These are phyloP conservation scores for Fusarium pseudoanthophilum DNA, from an alignment of 2,329 filamentous ascomycete genomes.

Conservation along the genomic window DNA sequence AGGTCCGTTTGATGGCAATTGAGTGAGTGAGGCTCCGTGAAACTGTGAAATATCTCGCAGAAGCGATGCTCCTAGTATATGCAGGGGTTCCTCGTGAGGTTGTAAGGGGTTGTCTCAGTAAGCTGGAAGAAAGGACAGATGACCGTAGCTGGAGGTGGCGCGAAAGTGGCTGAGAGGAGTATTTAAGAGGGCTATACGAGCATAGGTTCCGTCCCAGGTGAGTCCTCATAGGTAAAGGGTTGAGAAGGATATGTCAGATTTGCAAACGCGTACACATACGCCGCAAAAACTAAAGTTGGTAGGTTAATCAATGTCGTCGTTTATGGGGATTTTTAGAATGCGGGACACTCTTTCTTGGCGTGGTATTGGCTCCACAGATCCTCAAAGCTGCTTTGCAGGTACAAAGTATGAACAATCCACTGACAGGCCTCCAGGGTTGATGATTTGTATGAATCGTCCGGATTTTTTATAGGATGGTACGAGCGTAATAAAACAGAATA, in stretches of 20 bases:
- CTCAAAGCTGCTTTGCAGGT: slow-evolving; percentile 8
- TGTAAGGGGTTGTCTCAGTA: slow-evolving; percentile 23
- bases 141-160: slow-evolving; percentile 25
- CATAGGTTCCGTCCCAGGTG: slow-evolving; percentile 32
- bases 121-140: slow-evolving; percentile 24
- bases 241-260: slow-evolving; percentile 13
- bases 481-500: slow-evolving; percentile 16
- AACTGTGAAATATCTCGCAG: slow-evolving; percentile 6
- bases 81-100: slow-evolving; percentile 26
- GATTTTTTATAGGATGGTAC: slow-evolving; percentile 17
- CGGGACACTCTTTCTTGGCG: slow-evolving; percentile 37
- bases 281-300: slow-evolving; percentile 11
- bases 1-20: slow-evolving; percentile 1
- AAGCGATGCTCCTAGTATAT: slow-evolving; percentile 10
- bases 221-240: slow-evolving; percentile 38
- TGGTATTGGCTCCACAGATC: slow-evolving; percentile 33
- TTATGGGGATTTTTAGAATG: slow-evolving; percentile 36
- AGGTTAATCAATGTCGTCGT: slow-evolving; percentile 35
- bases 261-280: slow-evolving; percentile 33
- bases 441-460: slow-evolving; percentile 10
- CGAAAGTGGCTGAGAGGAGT: slow-evolving; percentile 6
- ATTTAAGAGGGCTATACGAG: slow-evolving; percentile 20
- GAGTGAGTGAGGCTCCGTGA: not conserved
- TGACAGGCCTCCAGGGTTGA: not conserved
- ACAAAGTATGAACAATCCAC: slow-evolving; percentile 1